A percentile compares a stretch with the other conserved stretches of the same genome.
Evolutionary conservation across 2,329 filamentous ascomycete species (phyloP).

Genomic region (Sporothrix humicola): DNA sequence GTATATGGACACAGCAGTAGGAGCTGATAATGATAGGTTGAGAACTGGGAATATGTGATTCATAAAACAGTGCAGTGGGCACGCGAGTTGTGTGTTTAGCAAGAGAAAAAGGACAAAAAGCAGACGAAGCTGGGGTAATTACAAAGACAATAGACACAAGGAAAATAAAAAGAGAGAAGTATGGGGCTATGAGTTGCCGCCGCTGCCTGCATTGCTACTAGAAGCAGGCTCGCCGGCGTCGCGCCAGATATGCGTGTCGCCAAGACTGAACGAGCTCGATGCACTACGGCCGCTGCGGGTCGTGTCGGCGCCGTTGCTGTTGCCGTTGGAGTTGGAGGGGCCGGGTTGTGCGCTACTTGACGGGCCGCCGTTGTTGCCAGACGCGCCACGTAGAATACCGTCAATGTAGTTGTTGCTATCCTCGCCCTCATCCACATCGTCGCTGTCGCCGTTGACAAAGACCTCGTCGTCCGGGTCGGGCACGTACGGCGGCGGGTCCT

Average conservation of each 20-base stretch:
- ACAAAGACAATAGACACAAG: background rate
- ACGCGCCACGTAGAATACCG: background rate
- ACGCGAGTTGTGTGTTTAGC: background rate
- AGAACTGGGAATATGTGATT: background rate
- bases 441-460: conserved; percentile 27
- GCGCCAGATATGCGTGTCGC: conserved; percentile 59
- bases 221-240: conserved; percentile 38
- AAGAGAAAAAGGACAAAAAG: background rate
- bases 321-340: background rate
- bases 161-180: background rate
- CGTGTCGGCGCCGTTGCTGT: conserved; percentile 25
- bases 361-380: background rate
- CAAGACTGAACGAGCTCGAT: conserved; percentile 54
- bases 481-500: conserved; percentile 56
- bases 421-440: background rate
- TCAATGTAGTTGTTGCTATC: conserved; percentile 22
- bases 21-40: no score
- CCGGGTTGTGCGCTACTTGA: background rate
- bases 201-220: background rate
- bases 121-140: conserved; percentile 6
- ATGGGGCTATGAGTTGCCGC: background rate
- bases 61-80: conserved; percentile 4
- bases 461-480: conserved; percentile 36
- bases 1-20: conserved; percentile 6
- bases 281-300: conserved; percentile 45